phyloP scores from a whole-genome alignment of 768 basidiomycete species.

The Gloeopeniophorella convolvens region DNA sequence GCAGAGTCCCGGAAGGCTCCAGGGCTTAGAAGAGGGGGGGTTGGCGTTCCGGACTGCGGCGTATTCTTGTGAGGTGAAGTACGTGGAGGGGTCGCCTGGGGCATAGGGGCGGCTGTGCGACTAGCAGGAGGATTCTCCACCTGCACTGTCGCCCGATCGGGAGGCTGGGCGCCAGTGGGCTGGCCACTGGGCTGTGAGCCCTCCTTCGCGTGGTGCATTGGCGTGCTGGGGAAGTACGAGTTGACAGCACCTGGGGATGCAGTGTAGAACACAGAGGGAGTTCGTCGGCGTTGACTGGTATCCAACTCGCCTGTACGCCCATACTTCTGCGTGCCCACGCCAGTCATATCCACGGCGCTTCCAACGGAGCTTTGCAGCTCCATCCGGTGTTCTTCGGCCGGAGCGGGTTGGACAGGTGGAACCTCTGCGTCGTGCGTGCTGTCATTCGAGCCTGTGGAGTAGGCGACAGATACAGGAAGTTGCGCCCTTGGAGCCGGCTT shows the following conservation, averaged over 20 bases:
- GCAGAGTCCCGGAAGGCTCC: constrained; percentile 63
- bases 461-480: constrained; percentile 48
- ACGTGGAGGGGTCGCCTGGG: not conserved
- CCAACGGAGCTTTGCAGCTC: constrained; percentile 48
- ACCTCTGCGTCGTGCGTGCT: constrained; percentile 18
- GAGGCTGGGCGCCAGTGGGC: not conserved
- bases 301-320: constrained; percentile 20
- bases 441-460: constrained; percentile 24
- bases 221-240: constrained; percentile 12
- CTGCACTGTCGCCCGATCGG: not conserved
- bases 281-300: constrained; percentile 21
- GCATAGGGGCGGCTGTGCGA: too few species aligned
- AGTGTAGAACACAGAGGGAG: constrained; percentile 4
- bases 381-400: constrained; percentile 23
- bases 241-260: constrained; percentile 1
- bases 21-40: constrained; percentile 45
- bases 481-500: constrained; percentile 62
- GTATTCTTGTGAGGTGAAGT: constrained; percentile 18
- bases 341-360: constrained; percentile 55
- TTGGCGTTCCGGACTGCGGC: constrained; percentile 24
- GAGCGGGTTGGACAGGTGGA: not conserved
- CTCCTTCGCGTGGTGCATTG: constrained; percentile 1
- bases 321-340: constrained; percentile 41
- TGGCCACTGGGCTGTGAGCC: not conserved
- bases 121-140: not conserved